A percentile compares a stretch with the other conserved stretches of the same genome.
Conservation (phyloP, 495 filamentous ascomycete species). For the Delitschia confertaspora region DNA sequence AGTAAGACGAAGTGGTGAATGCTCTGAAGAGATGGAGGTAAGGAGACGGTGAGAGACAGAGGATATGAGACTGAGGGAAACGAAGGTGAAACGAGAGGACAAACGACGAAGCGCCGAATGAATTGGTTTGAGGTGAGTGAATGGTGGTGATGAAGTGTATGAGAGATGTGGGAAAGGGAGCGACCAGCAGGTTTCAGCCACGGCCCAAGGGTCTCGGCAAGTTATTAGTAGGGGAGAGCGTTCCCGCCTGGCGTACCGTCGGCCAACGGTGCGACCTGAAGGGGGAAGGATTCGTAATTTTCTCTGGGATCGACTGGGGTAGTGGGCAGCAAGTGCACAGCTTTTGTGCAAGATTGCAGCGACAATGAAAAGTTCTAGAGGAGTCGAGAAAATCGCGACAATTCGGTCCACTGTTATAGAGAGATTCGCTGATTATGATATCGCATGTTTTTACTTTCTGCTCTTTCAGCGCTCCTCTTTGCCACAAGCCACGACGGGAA, state of each 20-base stretch:
- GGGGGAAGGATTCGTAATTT: slow-evolving; percentile 7
- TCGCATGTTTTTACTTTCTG: no score
- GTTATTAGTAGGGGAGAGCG: slow-evolving; percentile 6
- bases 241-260: no score
- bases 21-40: neutral
- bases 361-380: slow-evolving; percentile 1
- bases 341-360: neutral
- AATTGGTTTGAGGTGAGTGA: slow-evolving; percentile 3
- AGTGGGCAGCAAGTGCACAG: neutral
- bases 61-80: slow-evolving; percentile 6
- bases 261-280: no score
- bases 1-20: neutral
- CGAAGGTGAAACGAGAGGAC: slow-evolving; percentile 21
- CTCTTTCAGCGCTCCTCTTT: no score
- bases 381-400: slow-evolving; percentile 10
- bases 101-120: slow-evolving; percentile 10
- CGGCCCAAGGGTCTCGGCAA: slow-evolving; percentile 1
- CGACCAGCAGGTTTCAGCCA: slow-evolving; percentile 6
- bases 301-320: no score
- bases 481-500: no score
- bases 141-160: no score
- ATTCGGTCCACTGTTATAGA: no score
- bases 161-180: slow-evolving; percentile 8
- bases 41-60: slow-evolving; percentile 1
- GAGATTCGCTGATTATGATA: no score